A percentile compares a stretch with the other conserved stretches of the same genome.
Conservation (phyloP, 140 eudicot species). For the Cichorium intybus region DNA sequence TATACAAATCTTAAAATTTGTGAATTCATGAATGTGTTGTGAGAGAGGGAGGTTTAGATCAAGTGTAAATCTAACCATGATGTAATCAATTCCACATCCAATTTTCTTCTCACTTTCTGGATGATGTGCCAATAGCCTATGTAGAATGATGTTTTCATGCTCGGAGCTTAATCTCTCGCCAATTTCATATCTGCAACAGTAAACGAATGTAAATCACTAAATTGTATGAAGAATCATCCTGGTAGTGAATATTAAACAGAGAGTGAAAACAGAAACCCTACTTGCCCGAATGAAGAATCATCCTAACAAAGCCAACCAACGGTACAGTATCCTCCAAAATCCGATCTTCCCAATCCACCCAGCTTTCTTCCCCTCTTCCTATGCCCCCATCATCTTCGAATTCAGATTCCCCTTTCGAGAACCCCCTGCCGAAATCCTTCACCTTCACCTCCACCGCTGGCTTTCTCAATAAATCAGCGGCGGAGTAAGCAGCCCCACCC, state of each 20-base stretch:
- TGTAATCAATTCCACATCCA: constrained; percentile 78
- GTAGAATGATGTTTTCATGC: constrained; percentile 60
- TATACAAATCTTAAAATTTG: no score
- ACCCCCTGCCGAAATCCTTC: constrained; percentile 2
- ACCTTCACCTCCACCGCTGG: constrained; percentile 31
- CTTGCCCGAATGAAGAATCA: constrained; percentile 84
- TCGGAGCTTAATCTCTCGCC: constrained; percentile 75
- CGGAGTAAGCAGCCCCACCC: constrained; percentile 19
- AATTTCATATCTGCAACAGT: constrained; percentile 50
- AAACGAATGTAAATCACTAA: background rate
- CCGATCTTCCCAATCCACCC: constrained; percentile 79
- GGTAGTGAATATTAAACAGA: background rate
- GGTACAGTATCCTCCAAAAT: constrained; percentile 81
- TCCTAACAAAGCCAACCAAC: constrained; percentile 65
- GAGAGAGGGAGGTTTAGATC: constrained; percentile 25
- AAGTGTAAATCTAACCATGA: constrained; percentile 63
- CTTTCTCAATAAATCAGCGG: constrained; percentile 42
- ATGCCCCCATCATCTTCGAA: constrained; percentile 24
- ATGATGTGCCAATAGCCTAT: constrained; percentile 72
- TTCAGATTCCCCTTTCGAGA: constrained; percentile 12
- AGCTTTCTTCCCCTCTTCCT: constrained; percentile 21
- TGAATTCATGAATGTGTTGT: background rate
- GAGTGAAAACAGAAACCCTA: constrained; percentile 21
- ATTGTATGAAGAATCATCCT: background rate
- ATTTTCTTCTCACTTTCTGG: constrained; percentile 77